phyloP scores from a whole-genome alignment of 148 eudicot genomes.

The Chenopodium suecicum region DNA sequence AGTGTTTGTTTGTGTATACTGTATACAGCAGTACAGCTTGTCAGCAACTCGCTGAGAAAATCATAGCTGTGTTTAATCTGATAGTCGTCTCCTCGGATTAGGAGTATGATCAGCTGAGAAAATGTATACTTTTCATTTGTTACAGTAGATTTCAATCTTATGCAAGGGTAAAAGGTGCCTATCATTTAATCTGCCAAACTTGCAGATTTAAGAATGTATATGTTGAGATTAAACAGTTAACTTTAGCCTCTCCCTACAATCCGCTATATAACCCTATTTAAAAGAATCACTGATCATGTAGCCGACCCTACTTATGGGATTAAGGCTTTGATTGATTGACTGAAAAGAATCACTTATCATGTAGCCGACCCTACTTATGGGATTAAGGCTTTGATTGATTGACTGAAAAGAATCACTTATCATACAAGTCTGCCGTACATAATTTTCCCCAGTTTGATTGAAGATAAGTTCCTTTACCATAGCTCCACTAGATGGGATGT shows the following conservation, averaged over 20 bases:
- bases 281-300: too few species aligned
- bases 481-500: constrained; percentile 1
- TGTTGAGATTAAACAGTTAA: background rate
- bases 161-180: background rate
- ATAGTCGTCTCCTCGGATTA: background rate
- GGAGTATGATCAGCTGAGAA: background rate
- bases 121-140: background rate
- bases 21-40: background rate
- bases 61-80: background rate
- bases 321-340: too few species aligned
- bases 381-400: too few species aligned
- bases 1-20: background rate
- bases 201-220: background rate
- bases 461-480: background rate
- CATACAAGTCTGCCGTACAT: too few species aligned
- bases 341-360: too few species aligned
- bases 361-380: too few species aligned
- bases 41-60: constrained; percentile 22
- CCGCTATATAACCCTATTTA: too few species aligned
- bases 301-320: too few species aligned
- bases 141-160: background rate
- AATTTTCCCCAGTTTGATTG: background rate
- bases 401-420: too few species aligned
- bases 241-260: too few species aligned
- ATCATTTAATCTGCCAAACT: background rate